Base-by-base conservation (phyloP, 257 asterid species). In the Rehmannia glutinosa region DNA sequence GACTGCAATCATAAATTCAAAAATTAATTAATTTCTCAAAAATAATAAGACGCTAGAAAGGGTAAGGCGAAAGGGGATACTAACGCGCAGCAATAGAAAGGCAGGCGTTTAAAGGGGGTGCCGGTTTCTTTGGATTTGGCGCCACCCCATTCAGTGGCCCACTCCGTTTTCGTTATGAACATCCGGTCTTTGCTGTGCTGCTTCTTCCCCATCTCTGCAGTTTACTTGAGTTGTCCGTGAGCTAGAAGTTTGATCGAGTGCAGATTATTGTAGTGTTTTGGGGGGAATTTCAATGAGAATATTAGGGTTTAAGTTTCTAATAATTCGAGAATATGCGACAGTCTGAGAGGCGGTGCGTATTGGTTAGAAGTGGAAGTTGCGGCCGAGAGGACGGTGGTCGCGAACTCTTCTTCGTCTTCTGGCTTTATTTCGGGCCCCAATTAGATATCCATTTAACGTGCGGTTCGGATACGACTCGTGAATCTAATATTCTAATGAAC, bases 131-230 rank as follows among this genome's bases (percentile, higher is more conserved):
- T 88, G 68, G 97, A 91, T 80, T 94, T 94, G 11, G 97, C 97
- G 46, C 99, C 99, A 45, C 99, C 99, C 99, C 99, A 94, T 61
- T 94, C 99, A 56, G 97, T 94, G 51, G 99, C 99, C 99, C 99
- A 94, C 83, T 94, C 99, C 52, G 97, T 93, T 77, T 88, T 93
- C 24, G 99, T 93, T 28, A 93, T 83, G 87, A 82, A 93, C 96
- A 93, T 85, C 57, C 99, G 88, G 64, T 94, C 97, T 54, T 94
- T 94, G 73, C 97, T 94, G 75, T 94, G 99, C 77, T 94, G 99
- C 73, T 94, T 94, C 82, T 94, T 94, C 85, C 99, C 99, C 99
- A 92, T 92, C 49, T 41, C 23, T 56, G 68, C 46, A 35, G 70
- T 19, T 27, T 15, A 46, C 43, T 64, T 36, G 55, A 62, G 70